Evolutionary conservation across 2,329 filamentous ascomycete species (phyloP), one percentile per base, ranked within the genome.

Genomic region (Elsinoe perseae): DNA sequence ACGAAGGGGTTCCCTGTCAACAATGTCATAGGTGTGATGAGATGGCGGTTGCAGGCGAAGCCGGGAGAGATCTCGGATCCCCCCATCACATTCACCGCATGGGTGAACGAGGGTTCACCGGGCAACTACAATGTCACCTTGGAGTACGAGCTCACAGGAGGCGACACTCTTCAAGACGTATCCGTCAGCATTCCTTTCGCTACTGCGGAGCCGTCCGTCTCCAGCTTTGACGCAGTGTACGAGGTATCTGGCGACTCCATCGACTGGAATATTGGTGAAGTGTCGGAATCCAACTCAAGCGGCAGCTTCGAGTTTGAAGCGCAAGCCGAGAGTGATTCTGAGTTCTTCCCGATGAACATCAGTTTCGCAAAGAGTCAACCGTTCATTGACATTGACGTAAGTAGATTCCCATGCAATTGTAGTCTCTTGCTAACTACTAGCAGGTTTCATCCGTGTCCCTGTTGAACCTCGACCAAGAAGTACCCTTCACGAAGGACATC

Each of bases 311-410:
- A 98, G 70, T 97, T 98, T 63, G 93, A 97, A 72, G 89, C 90
- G 1, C 84, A 88, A 69, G 88, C 88, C 9, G 82, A 84, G 56
- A 88, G 91, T 63, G 93, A 97, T 69, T 85, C 89, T 57, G 91
- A 96, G 65, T 97, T 97, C 76, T 98, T 98, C 83, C 93, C 93
- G 1, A 97, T 98, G 91, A 86, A 82, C 55, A 84, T 97, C 59
- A 81, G 84, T 56, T 98, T 98, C 73, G 85, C 82, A 61, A 96
- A 95, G 80, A 80, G 83, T 40, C 82, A 80, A 58, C 92, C 93
- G 25, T 95, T 89, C 70, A 81, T 97, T 52, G 89, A 96, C 65
- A 88, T 98, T 61, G 90, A 96, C 75, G 92, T 97, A 78, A 85
- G 86, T 81, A 60, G 10, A 9, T 16, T 1, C 44, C 12, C 32